phyloP scores from a whole-genome alignment of 768 basidiomycete genomes.

The Termitomyces bulborhizus region DNA sequence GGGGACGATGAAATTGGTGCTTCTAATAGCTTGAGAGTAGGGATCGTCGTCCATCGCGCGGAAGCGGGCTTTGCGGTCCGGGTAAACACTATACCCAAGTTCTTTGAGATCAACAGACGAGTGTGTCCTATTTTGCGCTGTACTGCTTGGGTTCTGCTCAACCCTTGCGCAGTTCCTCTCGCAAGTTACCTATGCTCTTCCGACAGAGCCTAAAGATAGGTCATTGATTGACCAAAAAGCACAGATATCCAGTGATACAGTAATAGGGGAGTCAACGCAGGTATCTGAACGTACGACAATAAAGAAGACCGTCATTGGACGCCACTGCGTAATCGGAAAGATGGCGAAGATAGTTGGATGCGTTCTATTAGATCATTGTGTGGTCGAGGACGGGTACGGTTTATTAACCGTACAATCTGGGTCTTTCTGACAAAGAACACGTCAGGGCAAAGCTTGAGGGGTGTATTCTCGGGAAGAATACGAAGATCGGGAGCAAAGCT shows the following conservation, averaged over 20 bases:
- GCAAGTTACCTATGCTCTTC: conserved; percentile 44
- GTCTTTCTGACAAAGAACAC: conserved; percentile 1
- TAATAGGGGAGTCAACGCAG: conserved; percentile 78
- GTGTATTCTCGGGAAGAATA: conserved; percentile 70
- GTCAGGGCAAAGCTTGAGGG: conserved; percentile 69
- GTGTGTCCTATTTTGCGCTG: conserved; percentile 32
- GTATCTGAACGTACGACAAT: conserved; percentile 76
- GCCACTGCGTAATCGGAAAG: conserved; percentile 80
- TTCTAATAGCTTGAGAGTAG: conserved; percentile 52
- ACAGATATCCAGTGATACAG: conserved; percentile 77
- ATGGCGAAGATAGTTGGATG: conserved; percentile 81
- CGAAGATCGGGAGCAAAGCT: conserved; percentile 64
- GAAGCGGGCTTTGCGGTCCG: conserved; percentile 55
- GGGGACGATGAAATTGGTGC: conserved; percentile 27
- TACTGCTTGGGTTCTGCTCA: neutral
- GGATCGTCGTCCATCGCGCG: conserved; percentile 52
- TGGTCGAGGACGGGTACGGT: conserved; percentile 78
- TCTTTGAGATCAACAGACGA: conserved; percentile 76
- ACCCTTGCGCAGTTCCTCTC: conserved; percentile 39
- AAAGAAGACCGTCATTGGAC: conserved; percentile 73
- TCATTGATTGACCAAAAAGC: conserved; percentile 74
- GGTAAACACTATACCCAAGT: conserved; percentile 70
- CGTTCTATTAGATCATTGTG: conserved; percentile 84
- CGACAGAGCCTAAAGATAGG: conserved; percentile 55
- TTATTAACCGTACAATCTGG: neutral